phyloP scores from a whole-genome alignment of 2,329 filamentous ascomycete genomes.

The Coleophoma crateriformis region DNA sequence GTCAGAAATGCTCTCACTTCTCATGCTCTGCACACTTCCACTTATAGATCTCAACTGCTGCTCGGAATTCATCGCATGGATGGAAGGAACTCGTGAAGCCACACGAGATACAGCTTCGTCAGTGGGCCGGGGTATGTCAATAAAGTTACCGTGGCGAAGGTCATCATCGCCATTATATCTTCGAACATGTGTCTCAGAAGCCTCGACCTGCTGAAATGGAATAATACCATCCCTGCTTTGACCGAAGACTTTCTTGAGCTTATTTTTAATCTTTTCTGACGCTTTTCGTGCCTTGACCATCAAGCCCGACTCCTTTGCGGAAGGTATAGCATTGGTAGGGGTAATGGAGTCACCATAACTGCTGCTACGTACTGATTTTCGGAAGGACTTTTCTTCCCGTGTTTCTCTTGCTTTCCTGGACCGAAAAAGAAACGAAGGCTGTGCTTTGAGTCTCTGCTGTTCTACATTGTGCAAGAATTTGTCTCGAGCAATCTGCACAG shows the following conservation, averaged over 20 bases:
- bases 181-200: slow-evolving; percentile 27
- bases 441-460: slow-evolving; percentile 27
- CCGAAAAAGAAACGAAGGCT: slow-evolving; percentile 3
- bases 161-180: slow-evolving; percentile 17
- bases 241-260: slow-evolving; percentile 52
- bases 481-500: slow-evolving; percentile 31
- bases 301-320: slow-evolving; percentile 30
- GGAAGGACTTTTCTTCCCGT: slow-evolving; percentile 40
- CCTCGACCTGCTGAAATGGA: slow-evolving; percentile 47
- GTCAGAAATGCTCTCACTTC: slow-evolving; percentile 35
- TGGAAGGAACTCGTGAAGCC: slow-evolving; percentile 40
- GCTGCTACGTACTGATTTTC: slow-evolving; percentile 34
- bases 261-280: slow-evolving; percentile 56
- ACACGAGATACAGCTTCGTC: slow-evolving; percentile 42
- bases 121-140: slow-evolving; percentile 29
- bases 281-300: slow-evolving; percentile 53
- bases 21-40: slow-evolving; percentile 48
- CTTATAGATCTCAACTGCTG: slow-evolving; percentile 45
- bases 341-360: slow-evolving; percentile 26
- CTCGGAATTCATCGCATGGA: slow-evolving; percentile 40
- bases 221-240: slow-evolving; percentile 30
- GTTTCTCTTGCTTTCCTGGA: slow-evolving; percentile 14
- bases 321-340: slow-evolving; percentile 13
- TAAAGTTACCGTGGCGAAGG: slow-evolving; percentile 25
- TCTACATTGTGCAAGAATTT: slow-evolving; percentile 29